Conservation (phyloP, 2,329 filamentous ascomycete species). For the Trichoderma aggressivum region DNA sequence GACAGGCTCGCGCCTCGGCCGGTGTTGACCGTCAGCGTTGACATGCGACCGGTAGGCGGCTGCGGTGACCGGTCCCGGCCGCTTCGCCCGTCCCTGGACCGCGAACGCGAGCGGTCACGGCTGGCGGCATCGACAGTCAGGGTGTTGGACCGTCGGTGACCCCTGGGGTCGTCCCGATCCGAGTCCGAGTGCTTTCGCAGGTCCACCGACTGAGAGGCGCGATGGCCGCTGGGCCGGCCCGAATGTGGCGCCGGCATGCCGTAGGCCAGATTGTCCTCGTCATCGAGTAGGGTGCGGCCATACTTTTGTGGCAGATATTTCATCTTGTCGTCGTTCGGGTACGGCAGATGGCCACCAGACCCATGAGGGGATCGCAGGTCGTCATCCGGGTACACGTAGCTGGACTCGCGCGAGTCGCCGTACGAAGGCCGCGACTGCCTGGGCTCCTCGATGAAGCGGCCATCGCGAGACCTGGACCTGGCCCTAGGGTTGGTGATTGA, state of each 20-base stretch:
- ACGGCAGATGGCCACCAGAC: conserved; percentile 28
- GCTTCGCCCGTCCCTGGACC: conserved; percentile 33
- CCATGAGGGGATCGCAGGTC: conserved; percentile 34
- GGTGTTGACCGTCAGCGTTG: conserved; percentile 49
- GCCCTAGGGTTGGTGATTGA: conserved; percentile 24
- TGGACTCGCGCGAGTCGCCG: conserved; percentile 43
- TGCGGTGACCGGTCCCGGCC: conserved; percentile 45
- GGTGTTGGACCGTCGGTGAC: conserved; percentile 32
- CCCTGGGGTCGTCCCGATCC: conserved; percentile 13
- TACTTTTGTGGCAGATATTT: conserved; percentile 19
- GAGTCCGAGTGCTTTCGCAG: conserved; percentile 11
- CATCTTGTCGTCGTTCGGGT: conserved; percentile 31
- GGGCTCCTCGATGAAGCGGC: conserved; percentile 31
- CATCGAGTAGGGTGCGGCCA: conserved; percentile 25
- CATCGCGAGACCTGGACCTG: conserved; percentile 43
- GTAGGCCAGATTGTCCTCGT: conserved; percentile 51
- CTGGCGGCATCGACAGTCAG: conserved; percentile 41
- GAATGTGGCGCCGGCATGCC: conserved; percentile 35
- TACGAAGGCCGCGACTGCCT: conserved; percentile 32
- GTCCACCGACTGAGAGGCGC: conserved; percentile 11
- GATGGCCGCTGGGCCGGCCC: conserved; percentile 20
- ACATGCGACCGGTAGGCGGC: conserved; percentile 50
- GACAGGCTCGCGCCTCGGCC: conserved; percentile 41
- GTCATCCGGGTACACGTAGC: conserved; percentile 42
- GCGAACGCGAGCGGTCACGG: conserved; percentile 35